Evolutionary conservation across 2,329 filamentous ascomycete species (phyloP), one percentile per base, ranked within the genome.

Genomic region (Orbilia ellipsospora): DNA sequence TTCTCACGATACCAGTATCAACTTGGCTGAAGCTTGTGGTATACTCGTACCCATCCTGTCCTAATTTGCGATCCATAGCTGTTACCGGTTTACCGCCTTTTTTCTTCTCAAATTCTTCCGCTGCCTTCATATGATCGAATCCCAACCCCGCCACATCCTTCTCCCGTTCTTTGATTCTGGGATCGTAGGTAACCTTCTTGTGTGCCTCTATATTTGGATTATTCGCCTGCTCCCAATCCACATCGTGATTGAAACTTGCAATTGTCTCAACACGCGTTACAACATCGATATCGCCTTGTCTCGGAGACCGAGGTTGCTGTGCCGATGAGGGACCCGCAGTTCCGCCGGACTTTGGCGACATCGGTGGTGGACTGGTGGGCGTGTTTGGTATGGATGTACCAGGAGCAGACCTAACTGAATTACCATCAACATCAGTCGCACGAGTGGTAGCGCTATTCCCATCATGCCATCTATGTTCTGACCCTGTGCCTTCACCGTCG

Each of bases 131-230:
- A 65, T 90, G 88, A 81, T 98, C 94, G 2, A 85, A 80, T 0
- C 93, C 93, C 70, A 90, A 88, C 0, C 94, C 94, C 63, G 90
- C 89, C 20, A 97, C 89, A 80, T 97, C 94, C 66, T 89, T 87
- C 4, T 84, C 79, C 79, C 90, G 90, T 15, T 85, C 84, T 15
- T 85, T 87, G n/a, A 90, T 85, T 59, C 87, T 85, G 8, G 85
- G 81, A 78, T 91, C 89, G 20, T 84, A 82, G 28, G 85, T 88
- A 67, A 85, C 82, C 77, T 86, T 88, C 79, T 86, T 86, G 78
- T 83, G 85, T 48, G 83, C 82, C 78, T 86, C 85, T 54, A 88
- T 82, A 77, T 89, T 87, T 20, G 87, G 86, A 76, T 87, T 89
- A 72, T 85, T 84, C 59, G 84, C 84, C 79, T 87, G 86, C 65